Evolutionary conservation across 768 basidiomycete genomes (phyloP).

Genomic region (Russula lepida): DNA sequence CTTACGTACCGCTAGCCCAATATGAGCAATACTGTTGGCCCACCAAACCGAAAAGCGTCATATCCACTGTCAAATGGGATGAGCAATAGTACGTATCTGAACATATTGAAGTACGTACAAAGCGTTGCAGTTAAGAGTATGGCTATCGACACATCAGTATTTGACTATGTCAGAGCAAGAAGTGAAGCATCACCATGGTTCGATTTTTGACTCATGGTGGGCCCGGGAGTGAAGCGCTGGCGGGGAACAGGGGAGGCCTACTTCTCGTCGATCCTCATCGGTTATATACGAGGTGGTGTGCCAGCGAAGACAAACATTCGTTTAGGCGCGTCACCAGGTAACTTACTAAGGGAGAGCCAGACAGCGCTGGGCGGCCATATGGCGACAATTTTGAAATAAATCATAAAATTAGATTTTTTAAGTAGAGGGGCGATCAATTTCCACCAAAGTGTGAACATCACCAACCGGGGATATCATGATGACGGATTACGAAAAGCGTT

Average conservation of each 20-base stretch:
- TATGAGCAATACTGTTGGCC: neutral
- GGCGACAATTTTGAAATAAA: too few relatives aligned
- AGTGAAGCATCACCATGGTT: neutral
- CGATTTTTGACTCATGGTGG: neutral
- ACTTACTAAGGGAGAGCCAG: neutral
- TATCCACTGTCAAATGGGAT: neutral
- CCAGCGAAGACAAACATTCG: neutral
- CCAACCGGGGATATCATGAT: too few relatives aligned
- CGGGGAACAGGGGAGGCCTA: neutral
- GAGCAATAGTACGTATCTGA: neutral
- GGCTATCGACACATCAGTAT: neutral
- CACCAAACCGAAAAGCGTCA: neutral
- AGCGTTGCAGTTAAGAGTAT: neutral
- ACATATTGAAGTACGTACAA: neutral
- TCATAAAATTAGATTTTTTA: too few relatives aligned
- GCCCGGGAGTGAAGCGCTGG: neutral
- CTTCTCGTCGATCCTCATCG: neutral
- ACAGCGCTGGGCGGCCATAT: too few relatives aligned
- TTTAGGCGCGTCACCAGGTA: neutral
- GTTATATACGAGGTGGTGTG: neutral
- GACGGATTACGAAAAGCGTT: too few relatives aligned
- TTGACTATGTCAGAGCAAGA: neutral
- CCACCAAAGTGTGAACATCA: too few relatives aligned
- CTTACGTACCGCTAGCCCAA: neutral
- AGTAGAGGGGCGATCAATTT: too few relatives aligned